Evolutionary conservation across 164 flowering plant genomes (phyloP), one percentile per base, ranked within the genome.

Genomic region (Tinospora cordifolia): DNA sequence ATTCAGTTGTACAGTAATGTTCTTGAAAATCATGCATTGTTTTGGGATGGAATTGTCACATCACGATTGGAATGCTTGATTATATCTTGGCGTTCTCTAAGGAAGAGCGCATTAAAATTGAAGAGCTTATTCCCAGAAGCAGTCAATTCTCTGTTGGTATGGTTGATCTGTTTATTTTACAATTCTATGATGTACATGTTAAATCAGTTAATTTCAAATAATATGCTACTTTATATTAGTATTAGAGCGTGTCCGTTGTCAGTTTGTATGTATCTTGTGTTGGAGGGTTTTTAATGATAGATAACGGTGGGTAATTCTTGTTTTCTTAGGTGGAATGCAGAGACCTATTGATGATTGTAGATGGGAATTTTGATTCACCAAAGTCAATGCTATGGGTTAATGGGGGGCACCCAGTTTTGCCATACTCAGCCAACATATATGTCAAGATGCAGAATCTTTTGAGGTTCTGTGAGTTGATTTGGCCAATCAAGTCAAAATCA

Each of bases 341-440:
- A 71, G 82, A 78, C 65, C 73, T 84, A 66, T 77, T 71, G 40
- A 65, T 72, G 30, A 49, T 63, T 30, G 78, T 75, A 44, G 66
- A 76, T 38, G 81, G 79, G 80, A 62, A 36, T 60, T 78, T 78
- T 21, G 68, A 64, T 62, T 79, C 79, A 3, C 80, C 82, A 11
- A 90, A 84, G 78, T 86, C 99, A 24, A 69, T 92, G 87, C 83
- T 95, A 5, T 95, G 98, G 99, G 73, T 74, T 57, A 78, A 87
- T 79, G 97, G 98, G 26, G 97, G 98, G 51, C 99, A 95, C 77
- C 98, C 97, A n/a, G 54, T 74, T 65, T n/a, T 88, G 76, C 99
- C 98, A 21, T 63, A 81, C 34, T 86, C 94, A 71, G 75, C 81
- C 39, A 83, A 80, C 26, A 36, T 90, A 36, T 87, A 81, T 79